Conservation (phyloP, 768 basidiomycete species). For the Cyclocybe cylindracea region DNA sequence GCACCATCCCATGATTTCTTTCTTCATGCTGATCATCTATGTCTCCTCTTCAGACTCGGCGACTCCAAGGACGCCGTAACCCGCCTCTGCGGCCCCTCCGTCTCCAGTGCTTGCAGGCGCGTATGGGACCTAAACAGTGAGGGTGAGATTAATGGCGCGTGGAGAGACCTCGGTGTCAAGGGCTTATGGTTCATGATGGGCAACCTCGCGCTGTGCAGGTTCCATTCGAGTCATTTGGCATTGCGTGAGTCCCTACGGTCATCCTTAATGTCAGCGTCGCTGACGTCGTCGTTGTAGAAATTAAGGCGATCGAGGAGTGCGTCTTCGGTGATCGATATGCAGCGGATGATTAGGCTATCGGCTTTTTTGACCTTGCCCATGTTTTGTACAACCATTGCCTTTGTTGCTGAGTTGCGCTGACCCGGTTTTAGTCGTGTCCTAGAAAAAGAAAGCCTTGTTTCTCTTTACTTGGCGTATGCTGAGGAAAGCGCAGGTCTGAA, state of each 20-base stretch:
- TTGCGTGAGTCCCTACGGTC: slow-evolving; percentile 48
- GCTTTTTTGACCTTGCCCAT: too few species aligned
- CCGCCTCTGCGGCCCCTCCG: slow-evolving; percentile 39
- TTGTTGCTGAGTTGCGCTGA: too few species aligned
- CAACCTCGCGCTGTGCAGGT: slow-evolving; percentile 60
- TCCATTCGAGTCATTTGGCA: slow-evolving; percentile 65
- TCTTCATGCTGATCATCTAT: too few species aligned
- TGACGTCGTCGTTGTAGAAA: slow-evolving; percentile 42
- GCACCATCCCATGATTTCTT: not conserved
- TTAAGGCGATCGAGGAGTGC: slow-evolving; percentile 58
- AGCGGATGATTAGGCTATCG: too few species aligned
- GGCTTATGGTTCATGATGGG: slow-evolving; percentile 62
- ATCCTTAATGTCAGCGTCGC: not conserved
- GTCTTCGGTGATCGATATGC: too few species aligned
- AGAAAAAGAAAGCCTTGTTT: too few species aligned
- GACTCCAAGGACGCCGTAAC: slow-evolving; percentile 37
- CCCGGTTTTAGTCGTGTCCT: too few species aligned
- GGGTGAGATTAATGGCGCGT: slow-evolving; percentile 53
- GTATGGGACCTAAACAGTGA: slow-evolving; percentile 65
- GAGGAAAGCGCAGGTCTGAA: too few species aligned
- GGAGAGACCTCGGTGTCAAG: slow-evolving; percentile 45
- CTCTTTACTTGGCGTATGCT: too few species aligned
- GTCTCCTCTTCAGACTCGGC: slow-evolving; percentile 38
- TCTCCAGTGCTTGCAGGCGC: slow-evolving; percentile 30
- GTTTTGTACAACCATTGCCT: too few species aligned